A percentile compares a stretch with the other conserved stretches of the same genome.
Evolutionary conservation across 2,329 filamentous ascomycete species (phyloP).

Genomic region (Thelonectria blattea): DNA sequence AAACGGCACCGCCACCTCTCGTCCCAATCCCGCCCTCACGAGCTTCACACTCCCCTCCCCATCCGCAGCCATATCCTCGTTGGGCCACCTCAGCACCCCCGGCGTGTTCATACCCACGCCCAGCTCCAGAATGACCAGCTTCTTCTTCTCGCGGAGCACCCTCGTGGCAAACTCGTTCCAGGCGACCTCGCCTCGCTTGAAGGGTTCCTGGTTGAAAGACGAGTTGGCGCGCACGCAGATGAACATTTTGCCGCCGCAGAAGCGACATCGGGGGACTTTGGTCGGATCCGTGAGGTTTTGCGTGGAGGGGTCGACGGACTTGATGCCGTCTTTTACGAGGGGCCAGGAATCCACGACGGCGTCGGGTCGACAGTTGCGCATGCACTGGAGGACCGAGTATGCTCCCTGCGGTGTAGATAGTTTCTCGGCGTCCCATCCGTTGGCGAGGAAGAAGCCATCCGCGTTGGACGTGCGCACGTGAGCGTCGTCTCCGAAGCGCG

Average conservation of each 20-base stretch:
- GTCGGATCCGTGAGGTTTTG: slow-evolving; percentile 22
- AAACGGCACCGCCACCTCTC: slow-evolving; percentile 30
- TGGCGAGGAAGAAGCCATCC: slow-evolving; percentile 21
- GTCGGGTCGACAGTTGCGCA: slow-evolving; percentile 28
- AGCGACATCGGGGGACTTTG: slow-evolving; percentile 26
- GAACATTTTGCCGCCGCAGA: slow-evolving; percentile 30
- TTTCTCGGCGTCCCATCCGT: slow-evolving; percentile 19
- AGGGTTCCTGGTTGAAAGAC: slow-evolving; percentile 31
- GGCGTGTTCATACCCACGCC: slow-evolving; percentile 35
- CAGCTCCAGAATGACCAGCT: slow-evolving; percentile 29
- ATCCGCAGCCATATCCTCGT: slow-evolving; percentile 28
- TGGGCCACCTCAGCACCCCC: slow-evolving; percentile 32
- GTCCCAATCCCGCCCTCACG: slow-evolving; percentile 27
- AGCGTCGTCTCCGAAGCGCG: slow-evolving; percentile 13
- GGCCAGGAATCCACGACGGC: slow-evolving; percentile 19
- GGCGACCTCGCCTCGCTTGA: slow-evolving; percentile 12
- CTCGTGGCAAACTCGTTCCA: slow-evolving; percentile 24
- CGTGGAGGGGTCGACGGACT: slow-evolving; percentile 17
- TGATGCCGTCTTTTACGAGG: slow-evolving; percentile 14
- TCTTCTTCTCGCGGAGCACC: slow-evolving; percentile 19
- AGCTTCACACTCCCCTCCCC: slow-evolving; percentile 24
- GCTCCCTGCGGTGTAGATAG: slow-evolving; percentile 25
- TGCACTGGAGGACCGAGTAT: slow-evolving; percentile 25
- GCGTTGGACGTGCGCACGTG: slow-evolving; percentile 31
- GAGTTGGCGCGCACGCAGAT: slow-evolving; percentile 31